A percentile compares a stretch with the other conserved stretches of the same genome.
Conservation (phyloP, 805 yeast species). For the Suhomyces canberraensis region DNA sequence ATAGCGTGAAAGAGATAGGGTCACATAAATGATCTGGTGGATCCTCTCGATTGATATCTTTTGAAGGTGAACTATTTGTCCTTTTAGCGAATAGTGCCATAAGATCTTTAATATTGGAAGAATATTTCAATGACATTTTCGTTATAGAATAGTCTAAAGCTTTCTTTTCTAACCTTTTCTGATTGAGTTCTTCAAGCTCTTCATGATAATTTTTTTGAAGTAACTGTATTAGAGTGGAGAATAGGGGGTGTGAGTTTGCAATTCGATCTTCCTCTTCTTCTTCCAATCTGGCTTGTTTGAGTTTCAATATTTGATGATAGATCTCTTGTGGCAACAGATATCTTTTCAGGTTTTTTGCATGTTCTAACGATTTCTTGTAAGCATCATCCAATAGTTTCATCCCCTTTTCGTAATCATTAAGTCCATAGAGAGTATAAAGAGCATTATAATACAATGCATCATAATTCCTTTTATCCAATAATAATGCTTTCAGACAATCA, state of each 20-base stretch:
- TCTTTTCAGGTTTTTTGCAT: constrained; percentile 10
- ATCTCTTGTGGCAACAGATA: constrained; percentile 14
- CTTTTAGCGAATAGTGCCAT: constrained; percentile 8
- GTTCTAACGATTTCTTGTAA: constrained; percentile 11
- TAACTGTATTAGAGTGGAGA: constrained; percentile 4
- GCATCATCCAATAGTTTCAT: constrained; percentile 11
- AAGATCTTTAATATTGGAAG: constrained; percentile 7
- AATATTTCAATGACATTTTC: constrained; percentile 9
- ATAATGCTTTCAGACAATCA: constrained; percentile 13
- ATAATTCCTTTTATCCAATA: constrained; percentile 13
- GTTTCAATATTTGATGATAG: constrained; percentile 10
- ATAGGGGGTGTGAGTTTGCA: constrained; percentile 8
- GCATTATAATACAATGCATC: constrained; percentile 14
- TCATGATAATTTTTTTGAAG: constrained; percentile 10
- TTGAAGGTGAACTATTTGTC: constrained; percentile 1
- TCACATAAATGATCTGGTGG: constrained; percentile 36
- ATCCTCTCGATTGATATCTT: background rate
- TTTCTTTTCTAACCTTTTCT: constrained; percentile 2
- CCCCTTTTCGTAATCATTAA: constrained; percentile 8
- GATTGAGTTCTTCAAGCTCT: constrained; percentile 4
- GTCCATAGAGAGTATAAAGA: constrained; percentile 8
- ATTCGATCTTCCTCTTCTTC: constrained; percentile 5
- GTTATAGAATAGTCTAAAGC: constrained; percentile 2
- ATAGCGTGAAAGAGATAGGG: constrained; percentile 39
- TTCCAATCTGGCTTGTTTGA: constrained; percentile 5